Evolutionary conservation across 805 yeast genomes (phyloP).

Genomic region (Kregervanrija fluxuum): DNA sequence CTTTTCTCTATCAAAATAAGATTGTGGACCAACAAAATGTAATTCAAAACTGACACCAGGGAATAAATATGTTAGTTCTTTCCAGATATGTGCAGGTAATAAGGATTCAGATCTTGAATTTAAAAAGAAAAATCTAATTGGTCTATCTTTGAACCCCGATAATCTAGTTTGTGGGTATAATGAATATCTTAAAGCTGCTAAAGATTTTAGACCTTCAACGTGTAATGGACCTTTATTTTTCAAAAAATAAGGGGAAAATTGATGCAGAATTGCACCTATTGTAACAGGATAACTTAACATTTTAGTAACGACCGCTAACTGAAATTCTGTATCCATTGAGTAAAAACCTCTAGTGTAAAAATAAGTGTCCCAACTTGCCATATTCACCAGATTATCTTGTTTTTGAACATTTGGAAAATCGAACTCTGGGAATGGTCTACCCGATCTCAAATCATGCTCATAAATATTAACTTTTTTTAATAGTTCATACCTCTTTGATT

Average conservation of each 20-base stretch:
- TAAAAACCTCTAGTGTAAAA: constrained; percentile 88
- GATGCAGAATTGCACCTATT: constrained; percentile 75
- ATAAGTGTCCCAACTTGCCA: constrained; percentile 85
- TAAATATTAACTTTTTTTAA: constrained; percentile 83
- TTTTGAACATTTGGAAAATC: constrained; percentile 83
- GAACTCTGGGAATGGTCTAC: constrained; percentile 91
- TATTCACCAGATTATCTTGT: constrained; percentile 65
- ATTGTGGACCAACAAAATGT: constrained; percentile 93
- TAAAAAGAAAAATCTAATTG: constrained; percentile 79
- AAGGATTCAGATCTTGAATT: constrained; percentile 93
- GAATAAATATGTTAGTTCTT: constrained; percentile 78
- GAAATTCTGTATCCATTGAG: constrained; percentile 96
- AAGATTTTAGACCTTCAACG: constrained; percentile 85
- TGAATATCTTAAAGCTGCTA: constrained; percentile 89
- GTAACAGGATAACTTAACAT: constrained; percentile 91
- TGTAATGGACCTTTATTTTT: constrained; percentile 84
- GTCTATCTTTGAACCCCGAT: constrained; percentile 68
- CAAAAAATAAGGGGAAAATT: constrained; percentile 74
- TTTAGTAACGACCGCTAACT: constrained; percentile 90
- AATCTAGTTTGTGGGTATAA: constrained; percentile 65
- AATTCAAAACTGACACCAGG: constrained; percentile 79
- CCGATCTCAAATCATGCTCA: constrained; percentile 92
- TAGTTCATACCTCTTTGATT: constrained; percentile 55
- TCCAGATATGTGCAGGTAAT: constrained; percentile 93
- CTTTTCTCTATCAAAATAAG: constrained; percentile 67